phyloP scores from a whole-genome alignment of 805 yeast genomes.

The Metschnikowia baotianmanensis region DNA sequence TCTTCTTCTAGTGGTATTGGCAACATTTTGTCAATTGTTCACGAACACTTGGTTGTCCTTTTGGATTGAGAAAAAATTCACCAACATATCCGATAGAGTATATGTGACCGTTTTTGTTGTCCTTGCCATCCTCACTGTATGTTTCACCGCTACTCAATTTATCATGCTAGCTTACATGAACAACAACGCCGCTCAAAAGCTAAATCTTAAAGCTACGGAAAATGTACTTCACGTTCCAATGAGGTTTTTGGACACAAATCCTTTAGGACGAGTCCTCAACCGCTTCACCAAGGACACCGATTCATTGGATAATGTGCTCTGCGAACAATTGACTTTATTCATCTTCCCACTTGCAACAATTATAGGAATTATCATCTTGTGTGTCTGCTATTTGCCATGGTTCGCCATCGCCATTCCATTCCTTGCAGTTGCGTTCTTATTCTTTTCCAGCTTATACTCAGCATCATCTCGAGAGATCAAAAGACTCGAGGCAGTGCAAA shows the following conservation, averaged over 20 bases:
- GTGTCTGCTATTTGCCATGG: conserved; percentile 52
- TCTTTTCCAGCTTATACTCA: conserved; percentile 43
- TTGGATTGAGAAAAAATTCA: conserved; percentile 39
- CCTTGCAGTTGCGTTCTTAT: conserved; percentile 39
- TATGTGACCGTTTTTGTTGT: conserved; percentile 37
- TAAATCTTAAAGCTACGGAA: conserved; percentile 38
- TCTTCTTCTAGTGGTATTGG: conserved; percentile 29
- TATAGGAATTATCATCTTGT: conserved; percentile 36
- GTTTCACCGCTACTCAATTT: conserved; percentile 39
- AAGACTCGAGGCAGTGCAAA: conserved; percentile 46
- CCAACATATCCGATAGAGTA: conserved; percentile 25
- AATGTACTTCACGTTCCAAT: conserved; percentile 42
- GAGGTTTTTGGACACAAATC: conserved; percentile 43
- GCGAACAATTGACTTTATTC: conserved; percentile 42
- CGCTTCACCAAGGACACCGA: conserved; percentile 46
- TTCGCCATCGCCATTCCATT: conserved; percentile 56
- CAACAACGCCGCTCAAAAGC: conserved; percentile 33
- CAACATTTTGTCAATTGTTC: conserved; percentile 41
- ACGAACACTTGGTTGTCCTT: conserved; percentile 46
- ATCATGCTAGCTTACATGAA: conserved; percentile 43
- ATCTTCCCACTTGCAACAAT: conserved; percentile 40
- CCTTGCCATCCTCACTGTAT: conserved; percentile 37
- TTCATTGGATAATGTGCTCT: conserved; percentile 44
- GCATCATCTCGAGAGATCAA: conserved; percentile 49
- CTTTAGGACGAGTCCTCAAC: conserved; percentile 43